These are phyloP conservation scores for Chrysosporium keratinophilum DNA, from an alignment of 2,329 filamentous ascomycete genomes.

Conservation along the genomic window DNA sequence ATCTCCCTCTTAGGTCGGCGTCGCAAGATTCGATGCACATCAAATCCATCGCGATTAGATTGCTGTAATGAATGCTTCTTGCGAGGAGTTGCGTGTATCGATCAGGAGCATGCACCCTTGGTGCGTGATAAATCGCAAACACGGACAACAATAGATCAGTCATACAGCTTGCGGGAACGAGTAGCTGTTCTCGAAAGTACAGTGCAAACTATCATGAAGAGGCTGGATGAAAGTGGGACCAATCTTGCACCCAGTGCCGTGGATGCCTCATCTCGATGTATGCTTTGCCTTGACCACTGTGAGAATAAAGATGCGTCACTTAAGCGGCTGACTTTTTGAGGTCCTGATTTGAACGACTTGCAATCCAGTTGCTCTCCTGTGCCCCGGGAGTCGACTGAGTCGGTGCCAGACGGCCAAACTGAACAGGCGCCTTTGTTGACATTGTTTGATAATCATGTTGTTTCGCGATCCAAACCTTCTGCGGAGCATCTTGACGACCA, in stretches of 20 bases:
- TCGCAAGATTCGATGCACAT: conserved; percentile 37
- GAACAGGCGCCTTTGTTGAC: conserved; percentile 30
- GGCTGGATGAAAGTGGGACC: conserved; percentile 19
- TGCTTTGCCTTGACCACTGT: background rate
- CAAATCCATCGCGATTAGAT: conserved; percentile 24
- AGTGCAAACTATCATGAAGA: conserved; percentile 27
- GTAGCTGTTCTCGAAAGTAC: conserved; percentile 31
- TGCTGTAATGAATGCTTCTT: conserved; percentile 35
- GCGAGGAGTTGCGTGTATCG: conserved; percentile 31
- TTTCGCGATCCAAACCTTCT: conserved; percentile 13
- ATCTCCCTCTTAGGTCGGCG: conserved; percentile 24
- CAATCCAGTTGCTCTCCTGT: background rate
- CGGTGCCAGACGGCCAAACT: conserved; percentile 20
- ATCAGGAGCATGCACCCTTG: conserved; percentile 30
- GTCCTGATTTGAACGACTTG: background rate
- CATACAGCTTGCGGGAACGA: conserved; percentile 32
- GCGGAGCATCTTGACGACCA: background rate
- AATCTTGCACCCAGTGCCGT: background rate
- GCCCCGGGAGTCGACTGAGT: conserved; percentile 4
- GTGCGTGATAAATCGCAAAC: conserved; percentile 17
- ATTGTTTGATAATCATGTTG: conserved; percentile 31
- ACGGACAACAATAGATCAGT: conserved; percentile 20
- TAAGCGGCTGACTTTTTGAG: background rate
- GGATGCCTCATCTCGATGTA: background rate
- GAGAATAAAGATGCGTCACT: background rate